These are phyloP conservation scores for Euphorbia tirucalli DNA, from an alignment of 345 rosid genomes.

Conservation along the genomic window DNA sequence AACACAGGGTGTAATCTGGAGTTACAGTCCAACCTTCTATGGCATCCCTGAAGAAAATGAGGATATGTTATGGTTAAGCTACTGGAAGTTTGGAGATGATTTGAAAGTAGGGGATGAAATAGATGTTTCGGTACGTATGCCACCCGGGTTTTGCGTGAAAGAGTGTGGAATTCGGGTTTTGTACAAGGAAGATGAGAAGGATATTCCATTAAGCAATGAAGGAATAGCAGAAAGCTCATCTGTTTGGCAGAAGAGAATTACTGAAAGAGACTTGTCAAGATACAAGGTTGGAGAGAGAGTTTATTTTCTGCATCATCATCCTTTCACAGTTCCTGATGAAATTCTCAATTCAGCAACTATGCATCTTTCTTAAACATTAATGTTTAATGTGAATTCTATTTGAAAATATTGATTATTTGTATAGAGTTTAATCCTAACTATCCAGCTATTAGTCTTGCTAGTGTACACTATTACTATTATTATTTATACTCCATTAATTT, in stretches of 20 bases:
- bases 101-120: constrained; percentile 7
- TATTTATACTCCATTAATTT: no score
- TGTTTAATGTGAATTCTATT: no score
- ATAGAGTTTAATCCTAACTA: no score
- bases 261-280: constrained; percentile 6
- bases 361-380: no score
- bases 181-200: not conserved
- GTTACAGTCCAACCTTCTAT: constrained; percentile 15
- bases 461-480: no score
- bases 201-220: not conserved
- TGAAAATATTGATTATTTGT: no score
- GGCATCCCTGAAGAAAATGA: constrained; percentile 13
- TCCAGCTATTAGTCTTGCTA: no score
- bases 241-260: not conserved
- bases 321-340: constrained; percentile 12
- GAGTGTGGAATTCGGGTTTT: constrained; percentile 8
- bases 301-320: constrained; percentile 17
- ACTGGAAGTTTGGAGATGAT: constrained; percentile 12
- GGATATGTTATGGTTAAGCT: constrained; percentile 18
- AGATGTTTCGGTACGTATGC: constrained; percentile 12
- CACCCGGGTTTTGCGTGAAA: constrained; percentile 6
- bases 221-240: not conserved
- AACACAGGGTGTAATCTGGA: constrained; percentile 10
- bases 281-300: constrained; percentile 1
- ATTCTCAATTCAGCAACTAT: not conserved